Base-by-base conservation (phyloP, 768 basidiomycete genomes). In the Cystofilobasidium capitatum region DNA sequence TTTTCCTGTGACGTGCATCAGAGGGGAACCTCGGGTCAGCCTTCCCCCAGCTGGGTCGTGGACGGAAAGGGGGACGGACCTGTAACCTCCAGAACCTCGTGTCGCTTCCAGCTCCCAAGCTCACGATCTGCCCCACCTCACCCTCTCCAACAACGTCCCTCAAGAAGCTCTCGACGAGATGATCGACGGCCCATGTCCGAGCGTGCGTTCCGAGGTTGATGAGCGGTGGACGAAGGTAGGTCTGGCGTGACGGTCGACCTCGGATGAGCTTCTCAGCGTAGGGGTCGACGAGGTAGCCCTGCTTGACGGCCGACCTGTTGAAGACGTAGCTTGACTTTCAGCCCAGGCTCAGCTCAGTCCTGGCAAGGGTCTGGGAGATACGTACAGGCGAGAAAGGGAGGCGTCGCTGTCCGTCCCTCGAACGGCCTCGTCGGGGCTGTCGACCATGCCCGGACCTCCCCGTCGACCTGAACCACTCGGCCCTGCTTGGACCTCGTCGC, bases 131-230 rank as follows among this genome's bases (percentile, higher is more conserved):
- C 0, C 71, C 84, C 86, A 66, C 75, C 75, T 12, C 29, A 17
- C 5, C 51, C 31, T 55, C 51, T n/a, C 77, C 81, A 16, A 55
- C 51, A n/a, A 55, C 51, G 13, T 55, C 47, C 76, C 74, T 0
- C 26, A 91, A 71, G 82, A 88, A 92, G 55, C 80, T 77, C 35
- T 84, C 77, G 0, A 93, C 84, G 16, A 94, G 83, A 44, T 78
- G 77, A 72, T 96, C 96, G 42, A 98, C 84, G 8, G 85, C 89
- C 64, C 82, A 80, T 0, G 88, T 85, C 66, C 94, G 84, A 66
- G 94, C 84, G 72, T 88, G 89, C 1, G 96, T 99, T 22, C 96
- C 96, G 49, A 94, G 81, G 76, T 98, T 98, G 80, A 98, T 98
- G 72, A 98, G 77, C 0, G 93, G 94, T 1, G 92, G 86, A 1